A percentile compares a stretch with the other conserved stretches of the same genome.
These are phyloP conservation scores for Samsoniella hepiali DNA, from an alignment of 2,329 filamentous ascomycete genomes.

Conservation along the genomic window DNA sequence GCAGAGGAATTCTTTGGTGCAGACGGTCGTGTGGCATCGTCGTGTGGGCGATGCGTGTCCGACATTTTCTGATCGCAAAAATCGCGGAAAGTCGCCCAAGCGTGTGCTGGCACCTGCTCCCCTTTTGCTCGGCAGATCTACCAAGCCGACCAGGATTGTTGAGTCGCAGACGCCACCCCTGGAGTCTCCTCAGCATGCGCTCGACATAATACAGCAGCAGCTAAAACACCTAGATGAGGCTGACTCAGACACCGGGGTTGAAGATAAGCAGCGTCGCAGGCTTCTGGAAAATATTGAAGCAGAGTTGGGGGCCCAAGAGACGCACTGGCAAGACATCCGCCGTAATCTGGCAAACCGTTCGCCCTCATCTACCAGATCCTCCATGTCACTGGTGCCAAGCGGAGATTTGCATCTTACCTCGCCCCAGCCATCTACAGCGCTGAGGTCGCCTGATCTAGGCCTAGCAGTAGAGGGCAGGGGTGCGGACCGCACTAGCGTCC, in stretches of 20 bases:
- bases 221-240: conserved; percentile 47
- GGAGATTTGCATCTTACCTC: conserved; percentile 15
- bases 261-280: conserved; percentile 42
- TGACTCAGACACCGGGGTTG: conserved; percentile 34
- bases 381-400: conserved; percentile 4
- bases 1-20: conserved; percentile 15
- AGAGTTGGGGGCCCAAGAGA: conserved; percentile 60
- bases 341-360: conserved; percentile 50
- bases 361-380: conserved; percentile 17
- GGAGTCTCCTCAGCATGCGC: conserved; percentile 49
- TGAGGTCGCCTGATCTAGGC: conserved; percentile 10
- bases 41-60: conserved; percentile 58
- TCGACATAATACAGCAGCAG: conserved; percentile 50
- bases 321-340: conserved; percentile 58
- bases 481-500: conserved; percentile 11
- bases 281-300: conserved; percentile 58
- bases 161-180: conserved; percentile 50
- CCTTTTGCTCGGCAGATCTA: conserved; percentile 45
- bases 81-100: conserved; percentile 39
- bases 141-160: conserved; percentile 43
- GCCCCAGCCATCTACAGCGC: conserved; percentile 7
- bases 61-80: conserved; percentile 54
- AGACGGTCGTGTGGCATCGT: conserved; percentile 45
- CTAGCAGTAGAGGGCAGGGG: conserved; percentile 5
- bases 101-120: conserved; percentile 57